Evolutionary conservation across 179 eudicot genomes (phyloP).

Genomic region (Nepenthes alata): DNA sequence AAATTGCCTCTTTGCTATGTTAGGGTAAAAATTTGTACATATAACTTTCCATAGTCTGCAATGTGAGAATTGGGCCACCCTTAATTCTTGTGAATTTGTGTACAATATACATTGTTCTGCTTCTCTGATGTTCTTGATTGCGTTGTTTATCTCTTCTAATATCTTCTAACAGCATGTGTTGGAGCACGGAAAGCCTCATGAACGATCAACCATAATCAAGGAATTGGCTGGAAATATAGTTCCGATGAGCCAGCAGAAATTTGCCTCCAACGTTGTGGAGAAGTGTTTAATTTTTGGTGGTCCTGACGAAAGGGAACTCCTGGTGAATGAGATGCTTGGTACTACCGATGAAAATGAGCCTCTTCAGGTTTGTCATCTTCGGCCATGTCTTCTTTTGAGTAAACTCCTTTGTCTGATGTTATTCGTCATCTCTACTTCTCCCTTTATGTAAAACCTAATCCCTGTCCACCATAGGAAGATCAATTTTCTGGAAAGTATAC

Average conservation of each 20-base stretch:
- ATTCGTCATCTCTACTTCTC: not conserved
- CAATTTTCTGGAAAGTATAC: no score
- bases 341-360: conserved; percentile 45
- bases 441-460: no score
- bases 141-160: not conserved
- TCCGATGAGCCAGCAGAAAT: conserved; percentile 40
- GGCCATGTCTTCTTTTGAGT: no score
- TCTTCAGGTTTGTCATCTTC: conserved; percentile 24
- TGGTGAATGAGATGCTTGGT: conserved; percentile 43
- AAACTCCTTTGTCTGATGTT: not conserved
- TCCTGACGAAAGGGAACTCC: conserved; percentile 27
- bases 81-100: not conserved
- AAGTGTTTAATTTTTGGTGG: conserved; percentile 34
- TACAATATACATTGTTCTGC: not conserved
- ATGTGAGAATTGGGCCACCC: no score
- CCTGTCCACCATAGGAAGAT: no score
- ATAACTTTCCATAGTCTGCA: no score
- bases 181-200: conserved; percentile 39
- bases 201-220: conserved; percentile 30
- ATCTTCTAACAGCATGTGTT: conserved; percentile 28
- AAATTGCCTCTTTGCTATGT: no score
- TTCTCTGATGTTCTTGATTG: not conserved
- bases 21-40: no score
- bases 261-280: conserved; percentile 43
- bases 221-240: conserved; percentile 41